Evolutionary conservation across 345 rosid species (phyloP).

Genomic region (Ailanthus altissimus): DNA sequence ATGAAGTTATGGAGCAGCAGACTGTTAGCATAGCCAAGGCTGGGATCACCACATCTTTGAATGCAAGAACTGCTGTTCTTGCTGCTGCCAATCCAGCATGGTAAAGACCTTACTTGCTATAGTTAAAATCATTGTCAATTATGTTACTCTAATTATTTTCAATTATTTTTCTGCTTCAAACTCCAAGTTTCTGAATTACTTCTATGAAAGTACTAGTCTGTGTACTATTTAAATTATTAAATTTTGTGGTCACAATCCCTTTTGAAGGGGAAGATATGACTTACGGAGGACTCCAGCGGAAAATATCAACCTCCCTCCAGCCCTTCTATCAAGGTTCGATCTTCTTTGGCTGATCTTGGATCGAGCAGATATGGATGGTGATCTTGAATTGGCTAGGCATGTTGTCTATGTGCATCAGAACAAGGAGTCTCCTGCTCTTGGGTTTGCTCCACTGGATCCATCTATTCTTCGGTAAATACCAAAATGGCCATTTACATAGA

Average conservation of each 20-base stretch:
- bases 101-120: constrained; percentile 38
- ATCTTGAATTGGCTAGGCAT: constrained; percentile 95
- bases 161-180: background rate
- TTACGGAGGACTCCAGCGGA: constrained; percentile 95
- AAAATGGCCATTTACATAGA: constrained; percentile 8
- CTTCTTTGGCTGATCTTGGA: constrained; percentile 95
- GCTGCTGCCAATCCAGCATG: constrained; percentile 99
- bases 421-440: constrained; percentile 89
- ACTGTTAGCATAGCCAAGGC: constrained; percentile 99
- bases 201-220: constrained; percentile 6
- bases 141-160: background rate
- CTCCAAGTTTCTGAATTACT: background rate
- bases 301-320: constrained; percentile 96
- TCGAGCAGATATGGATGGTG: constrained; percentile 95
- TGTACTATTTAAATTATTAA: constrained; percentile 14
- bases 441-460: constrained; percentile 87
- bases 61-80: constrained; percentile 97
- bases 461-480: constrained; percentile 70
- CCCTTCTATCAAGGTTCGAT: constrained; percentile 92
- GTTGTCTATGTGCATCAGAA: constrained; percentile 92
- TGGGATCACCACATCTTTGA: constrained; percentile 94
- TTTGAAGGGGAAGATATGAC: constrained; percentile 92
- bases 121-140: constrained; percentile 9
- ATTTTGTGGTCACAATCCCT: constrained; percentile 16
- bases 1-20: constrained; percentile 99